phyloP scores from a whole-genome alignment of 2,329 filamentous ascomycete genomes.

The Diatrype stigma region DNA sequence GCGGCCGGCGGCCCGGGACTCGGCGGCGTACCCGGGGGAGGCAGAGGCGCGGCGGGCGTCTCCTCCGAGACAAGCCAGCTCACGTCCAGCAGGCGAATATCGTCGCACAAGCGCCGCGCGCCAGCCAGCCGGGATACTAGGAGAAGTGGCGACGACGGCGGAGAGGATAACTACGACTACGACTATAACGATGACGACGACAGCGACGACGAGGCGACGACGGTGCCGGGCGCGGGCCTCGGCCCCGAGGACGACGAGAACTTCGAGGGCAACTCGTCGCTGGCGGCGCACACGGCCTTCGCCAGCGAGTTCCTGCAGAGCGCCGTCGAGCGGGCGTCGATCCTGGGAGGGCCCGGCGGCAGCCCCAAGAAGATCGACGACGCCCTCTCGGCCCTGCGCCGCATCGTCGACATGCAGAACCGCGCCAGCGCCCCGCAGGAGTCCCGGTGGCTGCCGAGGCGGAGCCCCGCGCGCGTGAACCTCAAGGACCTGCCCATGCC shows the following conservation, averaged over 20 bases:
- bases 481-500: slow-evolving; percentile 52
- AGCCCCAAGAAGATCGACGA: slow-evolving; percentile 50
- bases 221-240: slow-evolving; percentile 45
- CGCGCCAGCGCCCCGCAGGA: background rate
- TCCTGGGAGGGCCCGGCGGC: slow-evolving; percentile 34
- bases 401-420: slow-evolving; percentile 49
- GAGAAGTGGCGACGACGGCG: slow-evolving; percentile 19
- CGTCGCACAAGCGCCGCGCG: slow-evolving; percentile 1
- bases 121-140: slow-evolving; percentile 4
- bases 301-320: slow-evolving; percentile 41
- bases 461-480: slow-evolving; percentile 41
- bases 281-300: slow-evolving; percentile 43
- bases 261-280: slow-evolving; percentile 41
- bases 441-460: slow-evolving; percentile 25
- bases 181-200: too few species aligned
- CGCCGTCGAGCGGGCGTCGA: slow-evolving; percentile 36
- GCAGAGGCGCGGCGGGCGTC: too few species aligned
- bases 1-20: background rate
- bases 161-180: slow-evolving; percentile 25
- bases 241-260: slow-evolving; percentile 45
- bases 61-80: slow-evolving; percentile 1
- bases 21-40: background rate
- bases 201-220: slow-evolving; percentile 26
- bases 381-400: slow-evolving; percentile 46
- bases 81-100: slow-evolving; percentile 5